phyloP scores from a whole-genome alignment of 352 stramenopile species.

The Phytophthora kernoviae region DNA sequence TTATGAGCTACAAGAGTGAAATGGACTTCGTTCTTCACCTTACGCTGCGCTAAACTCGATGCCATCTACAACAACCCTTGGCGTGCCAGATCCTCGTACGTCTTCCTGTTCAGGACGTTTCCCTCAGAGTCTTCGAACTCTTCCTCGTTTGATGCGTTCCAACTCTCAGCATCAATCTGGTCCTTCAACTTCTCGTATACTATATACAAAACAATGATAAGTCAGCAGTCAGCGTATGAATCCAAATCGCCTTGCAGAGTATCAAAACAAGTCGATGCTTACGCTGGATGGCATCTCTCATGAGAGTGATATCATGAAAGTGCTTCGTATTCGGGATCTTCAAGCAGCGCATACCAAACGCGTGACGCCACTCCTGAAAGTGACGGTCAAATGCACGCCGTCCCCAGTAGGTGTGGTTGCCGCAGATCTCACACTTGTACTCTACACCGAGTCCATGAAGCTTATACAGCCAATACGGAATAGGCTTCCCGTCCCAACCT shows the following conservation, averaged over 20 bases:
- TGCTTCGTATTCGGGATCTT: slow-evolving; percentile 99
- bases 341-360: slow-evolving; percentile 98
- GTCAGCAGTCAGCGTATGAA: slow-evolving; percentile 4
- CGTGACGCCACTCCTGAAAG: slow-evolving; percentile 98
- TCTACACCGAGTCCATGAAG: slow-evolving; percentile 98
- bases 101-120: slow-evolving; percentile 97
- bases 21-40: neutral
- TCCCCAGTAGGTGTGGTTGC: slow-evolving; percentile 98
- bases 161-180: slow-evolving; percentile 93
- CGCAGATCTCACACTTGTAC: slow-evolving; percentile 99
- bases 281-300: slow-evolving; percentile 94
- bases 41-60: neutral
- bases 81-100: slow-evolving; percentile 97
- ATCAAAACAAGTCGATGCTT: slow-evolving; percentile 26
- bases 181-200: slow-evolving; percentile 98
- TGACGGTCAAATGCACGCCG: slow-evolving; percentile 96
- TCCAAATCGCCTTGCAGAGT: neutral
- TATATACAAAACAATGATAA: slow-evolving; percentile 27
- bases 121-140: slow-evolving; percentile 99
- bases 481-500: slow-evolving; percentile 99
- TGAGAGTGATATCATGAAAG: slow-evolving; percentile 99
- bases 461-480: slow-evolving; percentile 99
- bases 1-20: neutral
- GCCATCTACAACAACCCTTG: slow-evolving; percentile 94
- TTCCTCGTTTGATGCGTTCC: slow-evolving; percentile 94